Conservation (phyloP, 805 yeast species). For the Monosporozyma unispora region DNA sequence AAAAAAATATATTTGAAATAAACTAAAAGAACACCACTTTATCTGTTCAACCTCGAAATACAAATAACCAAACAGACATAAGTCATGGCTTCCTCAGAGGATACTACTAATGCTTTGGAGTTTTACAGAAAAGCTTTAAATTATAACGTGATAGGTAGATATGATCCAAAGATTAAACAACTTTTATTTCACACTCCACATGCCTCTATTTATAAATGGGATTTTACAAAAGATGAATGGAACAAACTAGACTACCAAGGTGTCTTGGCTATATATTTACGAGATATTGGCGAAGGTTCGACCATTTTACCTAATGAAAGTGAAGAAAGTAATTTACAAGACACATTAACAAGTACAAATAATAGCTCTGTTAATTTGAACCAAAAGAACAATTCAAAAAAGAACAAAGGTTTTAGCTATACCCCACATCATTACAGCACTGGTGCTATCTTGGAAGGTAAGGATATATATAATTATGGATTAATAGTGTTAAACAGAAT, state of each 20-base stretch:
- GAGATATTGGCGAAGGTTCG: conserved; percentile 32
- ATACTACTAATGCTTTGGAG: conserved; percentile 30
- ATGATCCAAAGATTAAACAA: conserved; percentile 64
- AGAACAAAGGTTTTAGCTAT: neutral
- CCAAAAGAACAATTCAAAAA: neutral
- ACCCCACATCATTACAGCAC: conserved; percentile 3
- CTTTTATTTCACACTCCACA: conserved; percentile 61
- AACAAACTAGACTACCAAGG: conserved; percentile 62
- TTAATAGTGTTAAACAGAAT: conserved; percentile 58
- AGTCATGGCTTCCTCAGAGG: neutral
- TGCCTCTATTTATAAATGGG: conserved; percentile 60
- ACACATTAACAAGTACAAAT: neutral
- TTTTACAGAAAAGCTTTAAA: conserved; percentile 61
- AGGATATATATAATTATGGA: conserved; percentile 51
- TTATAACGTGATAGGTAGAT: conserved; percentile 67
- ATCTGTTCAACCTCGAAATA: no score
- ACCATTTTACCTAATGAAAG: conserved; percentile 10
- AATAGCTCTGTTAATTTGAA: neutral
- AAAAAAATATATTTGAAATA: no score
- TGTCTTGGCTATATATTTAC: conserved; percentile 53
- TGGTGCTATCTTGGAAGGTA: conserved; percentile 21
- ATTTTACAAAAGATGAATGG: conserved; percentile 54
- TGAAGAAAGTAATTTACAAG: conserved; percentile 7
- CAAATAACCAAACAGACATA: neutral
- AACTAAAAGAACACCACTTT: no score